These are phyloP conservation scores for Aplosporella prunicola DNA, from an alignment of 2,329 filamentous ascomycete species.

Conservation along the genomic window DNA sequence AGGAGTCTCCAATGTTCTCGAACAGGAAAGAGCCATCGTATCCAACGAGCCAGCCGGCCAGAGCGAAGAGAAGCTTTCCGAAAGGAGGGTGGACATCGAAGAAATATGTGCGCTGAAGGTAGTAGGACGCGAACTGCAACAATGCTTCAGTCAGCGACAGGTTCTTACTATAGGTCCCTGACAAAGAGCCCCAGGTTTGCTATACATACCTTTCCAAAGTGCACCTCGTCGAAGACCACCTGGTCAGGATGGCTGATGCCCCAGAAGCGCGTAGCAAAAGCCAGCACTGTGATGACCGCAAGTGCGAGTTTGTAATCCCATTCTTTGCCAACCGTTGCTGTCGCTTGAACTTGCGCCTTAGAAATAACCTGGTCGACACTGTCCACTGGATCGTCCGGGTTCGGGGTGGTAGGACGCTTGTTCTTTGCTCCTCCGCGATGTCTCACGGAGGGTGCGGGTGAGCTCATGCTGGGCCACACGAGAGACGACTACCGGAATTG, in stretches of 20 bases:
- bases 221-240: constrained; percentile 97
- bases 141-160: constrained; percentile 8
- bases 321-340: constrained; percentile 45
- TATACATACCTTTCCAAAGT: constrained; percentile 89
- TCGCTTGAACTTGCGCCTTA: constrained; percentile 26
- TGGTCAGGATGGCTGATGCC: constrained; percentile 91
- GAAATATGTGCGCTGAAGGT: constrained; percentile 96
- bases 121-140: constrained; percentile 51
- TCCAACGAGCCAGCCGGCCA: constrained; percentile 94
- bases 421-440: constrained; percentile 30
- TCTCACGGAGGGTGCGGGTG: constrained; percentile 18
- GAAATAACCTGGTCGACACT: constrained; percentile 21
- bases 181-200: neutral
- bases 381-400: constrained; percentile 17
- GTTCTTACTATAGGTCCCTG: neutral
- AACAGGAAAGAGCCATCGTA: constrained; percentile 97
- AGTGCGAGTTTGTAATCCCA: constrained; percentile 79
- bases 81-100: constrained; percentile 99
- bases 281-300: constrained; percentile 65
- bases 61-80: constrained; percentile 92
- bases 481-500: constrained; percentile 21
- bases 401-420: constrained; percentile 29
- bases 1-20: constrained; percentile 98
- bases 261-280: constrained; percentile 90
- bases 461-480: constrained; percentile 13